Evolutionary conservation across 768 basidiomycete species (phyloP).

Genomic region (Naematelia aurantialba): DNA sequence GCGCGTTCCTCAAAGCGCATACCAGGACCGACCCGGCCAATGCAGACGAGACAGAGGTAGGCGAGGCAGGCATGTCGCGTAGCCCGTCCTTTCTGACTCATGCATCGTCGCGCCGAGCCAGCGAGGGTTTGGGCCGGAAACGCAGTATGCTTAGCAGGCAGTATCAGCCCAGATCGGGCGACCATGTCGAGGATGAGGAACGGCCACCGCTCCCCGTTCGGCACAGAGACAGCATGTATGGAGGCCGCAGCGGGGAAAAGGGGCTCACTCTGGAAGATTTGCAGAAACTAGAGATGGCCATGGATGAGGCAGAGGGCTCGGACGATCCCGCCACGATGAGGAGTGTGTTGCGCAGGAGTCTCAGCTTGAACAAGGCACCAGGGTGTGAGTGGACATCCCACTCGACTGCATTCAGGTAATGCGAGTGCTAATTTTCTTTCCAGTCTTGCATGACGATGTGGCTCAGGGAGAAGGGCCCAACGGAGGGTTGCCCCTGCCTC

Average conservation of each 20-base stretch:
- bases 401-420: slow-evolving; percentile 4
- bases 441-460: slow-evolving; percentile 40
- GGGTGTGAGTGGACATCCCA: slow-evolving; percentile 74
- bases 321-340: slow-evolving; percentile 77
- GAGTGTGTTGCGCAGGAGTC: slow-evolving; percentile 73
- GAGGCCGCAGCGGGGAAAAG: slow-evolving; percentile 67
- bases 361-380: slow-evolving; percentile 80
- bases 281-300: slow-evolving; percentile 88
- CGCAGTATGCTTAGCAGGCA: slow-evolving; percentile 92
- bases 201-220: slow-evolving; percentile 51
- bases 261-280: slow-evolving; percentile 81
- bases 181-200: slow-evolving; percentile 67
- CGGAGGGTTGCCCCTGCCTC: slow-evolving; percentile 80
- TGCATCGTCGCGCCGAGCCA: slow-evolving; percentile 50
- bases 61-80: slow-evolving; percentile 25
- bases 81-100: slow-evolving; percentile 30
- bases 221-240: slow-evolving; percentile 65
- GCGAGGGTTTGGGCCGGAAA: slow-evolving; percentile 65
- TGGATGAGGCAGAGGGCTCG: slow-evolving; percentile 73
- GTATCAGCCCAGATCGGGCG: slow-evolving; percentile 75
- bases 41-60: slow-evolving; percentile 19
- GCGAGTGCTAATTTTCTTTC: background rate
- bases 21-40: slow-evolving; percentile 55
- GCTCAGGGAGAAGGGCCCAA: slow-evolving; percentile 66
- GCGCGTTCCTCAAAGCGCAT: slow-evolving; percentile 91